These are phyloP conservation scores for Candida glaebosa DNA, from an alignment of 805 yeast species.

Conservation along the genomic window DNA sequence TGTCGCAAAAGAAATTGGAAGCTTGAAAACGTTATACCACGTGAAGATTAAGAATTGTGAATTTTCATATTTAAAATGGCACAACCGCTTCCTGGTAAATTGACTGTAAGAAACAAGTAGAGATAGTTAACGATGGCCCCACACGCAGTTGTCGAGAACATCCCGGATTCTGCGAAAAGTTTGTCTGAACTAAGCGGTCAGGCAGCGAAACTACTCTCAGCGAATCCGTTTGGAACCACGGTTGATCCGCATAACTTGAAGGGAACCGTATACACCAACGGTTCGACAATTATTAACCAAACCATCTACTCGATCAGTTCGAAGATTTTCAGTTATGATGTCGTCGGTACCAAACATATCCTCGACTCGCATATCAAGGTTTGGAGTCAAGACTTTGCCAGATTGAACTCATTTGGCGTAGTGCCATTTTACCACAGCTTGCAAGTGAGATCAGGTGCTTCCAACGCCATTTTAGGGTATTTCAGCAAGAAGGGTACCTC, in stretches of 20 bases:
- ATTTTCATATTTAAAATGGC: neutral
- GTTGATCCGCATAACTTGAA: constrained; percentile 51
- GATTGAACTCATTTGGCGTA: constrained; percentile 48
- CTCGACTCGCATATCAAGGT: constrained; percentile 56
- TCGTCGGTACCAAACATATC: constrained; percentile 57
- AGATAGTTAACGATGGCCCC: constrained; percentile 11
- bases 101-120: neutral
- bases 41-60: constrained; percentile 4
- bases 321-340: constrained; percentile 66
- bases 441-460: constrained; percentile 83
- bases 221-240: constrained; percentile 58
- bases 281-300: constrained; percentile 52
- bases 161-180: constrained; percentile 1
- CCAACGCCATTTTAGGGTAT: constrained; percentile 75
- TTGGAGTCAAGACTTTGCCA: constrained; percentile 55
- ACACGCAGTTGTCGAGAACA: constrained; percentile 11
- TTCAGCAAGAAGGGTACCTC: constrained; percentile 31
- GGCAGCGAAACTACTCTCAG: constrained; percentile 1
- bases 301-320: constrained; percentile 49
- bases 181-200: constrained; percentile 2
- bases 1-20: neutral
- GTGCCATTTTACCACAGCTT: constrained; percentile 60
- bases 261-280: constrained; percentile 50
- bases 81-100: no score
- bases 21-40: constrained; percentile 3